Base-by-base conservation (phyloP, 495 filamentous ascomycete genomes). In the Cercophora sp. region DNA sequence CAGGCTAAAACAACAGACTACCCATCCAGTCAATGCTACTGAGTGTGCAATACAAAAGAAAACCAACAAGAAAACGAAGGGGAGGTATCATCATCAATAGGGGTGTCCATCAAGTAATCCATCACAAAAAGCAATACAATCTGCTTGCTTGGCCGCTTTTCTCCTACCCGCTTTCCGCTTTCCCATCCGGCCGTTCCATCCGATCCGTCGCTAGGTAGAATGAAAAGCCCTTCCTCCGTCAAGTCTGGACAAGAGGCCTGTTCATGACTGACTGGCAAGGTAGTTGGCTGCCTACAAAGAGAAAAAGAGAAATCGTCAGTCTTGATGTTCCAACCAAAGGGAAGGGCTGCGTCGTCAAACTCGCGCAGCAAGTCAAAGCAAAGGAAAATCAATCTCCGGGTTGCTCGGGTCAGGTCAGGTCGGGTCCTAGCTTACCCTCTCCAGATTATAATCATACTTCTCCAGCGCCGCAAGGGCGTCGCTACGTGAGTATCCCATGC, bases 401-500 rank as follows among this genome's bases (percentile, higher is more conserved):
- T 25, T n/a, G n/a, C n/a, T 19, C 9, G 48, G 34, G 20, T 26
- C 9, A 18, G 8, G 29, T 24, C 34, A 15, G 8, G 31, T 26
- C 11, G 16, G 13, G 15, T 29, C 52, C 43, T 18, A 63, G 70
- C 83, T 74, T 74, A 96, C 93, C 84, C 89, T 87, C 66, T 95
- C 90, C 62, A 96, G 76, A 70, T 96, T 91, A 69, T 96, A 96
- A 64, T 96, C 91, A 69, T 85, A 93, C 68, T 90, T 91, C 76
- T 96, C 93, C 64, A 98, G 70, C 27, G 93, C 93, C 48, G 73
- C 76, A 25, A 97, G 74, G n/a, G 88, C 87, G 37, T 87, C 84
- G 5, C 79, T 78, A 35, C 93, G 76, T 22, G 85, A 75, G 68
- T 93, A 98, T 2, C 93, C 93, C 91, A 97, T 94, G 22, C 80